These are phyloP conservation scores for Limonium bicolor DNA, from an alignment of 148 eudicot species.

Conservation along the genomic window DNA sequence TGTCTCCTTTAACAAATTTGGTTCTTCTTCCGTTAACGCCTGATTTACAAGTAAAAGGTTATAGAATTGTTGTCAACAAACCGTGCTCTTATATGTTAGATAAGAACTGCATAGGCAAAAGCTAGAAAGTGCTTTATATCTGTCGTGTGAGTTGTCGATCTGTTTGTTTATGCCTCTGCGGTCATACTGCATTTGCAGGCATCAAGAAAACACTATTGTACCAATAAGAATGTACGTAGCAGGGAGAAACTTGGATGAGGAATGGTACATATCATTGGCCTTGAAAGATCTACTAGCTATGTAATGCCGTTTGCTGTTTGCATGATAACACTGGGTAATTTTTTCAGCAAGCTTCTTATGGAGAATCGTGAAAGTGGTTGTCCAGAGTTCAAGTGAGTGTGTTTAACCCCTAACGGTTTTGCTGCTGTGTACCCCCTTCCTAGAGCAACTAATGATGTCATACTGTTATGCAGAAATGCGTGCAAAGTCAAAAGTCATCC, in stretches of 20 bases:
- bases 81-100: no score
- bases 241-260: conserved; percentile 57
- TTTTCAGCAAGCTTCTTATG: conserved; percentile 64
- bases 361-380: conserved; percentile 44
- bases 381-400: conserved; percentile 61
- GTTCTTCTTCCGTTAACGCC: no score
- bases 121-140: no score
- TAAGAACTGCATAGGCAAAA: no score
- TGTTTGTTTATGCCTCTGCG: no score
- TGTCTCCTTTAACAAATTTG: no score
- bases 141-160: no score
- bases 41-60: no score
- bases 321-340: conserved; percentile 4
- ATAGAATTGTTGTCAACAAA: no score
- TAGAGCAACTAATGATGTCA: conserved; percentile 9
- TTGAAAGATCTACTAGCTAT: neutral
- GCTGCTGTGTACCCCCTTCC: neutral
- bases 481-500: conserved; percentile 64
- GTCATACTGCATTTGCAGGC: conserved; percentile 34
- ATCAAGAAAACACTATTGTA: conserved; percentile 91
- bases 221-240: conserved; percentile 38
- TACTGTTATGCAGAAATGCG: conserved; percentile 37
- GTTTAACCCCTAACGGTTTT: neutral
- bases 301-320: conserved; percentile 3
- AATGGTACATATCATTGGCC: conserved; percentile 39